phyloP scores from a whole-genome alignment of 163 green algal genomes.

The Scenedesmus sp. region DNA sequence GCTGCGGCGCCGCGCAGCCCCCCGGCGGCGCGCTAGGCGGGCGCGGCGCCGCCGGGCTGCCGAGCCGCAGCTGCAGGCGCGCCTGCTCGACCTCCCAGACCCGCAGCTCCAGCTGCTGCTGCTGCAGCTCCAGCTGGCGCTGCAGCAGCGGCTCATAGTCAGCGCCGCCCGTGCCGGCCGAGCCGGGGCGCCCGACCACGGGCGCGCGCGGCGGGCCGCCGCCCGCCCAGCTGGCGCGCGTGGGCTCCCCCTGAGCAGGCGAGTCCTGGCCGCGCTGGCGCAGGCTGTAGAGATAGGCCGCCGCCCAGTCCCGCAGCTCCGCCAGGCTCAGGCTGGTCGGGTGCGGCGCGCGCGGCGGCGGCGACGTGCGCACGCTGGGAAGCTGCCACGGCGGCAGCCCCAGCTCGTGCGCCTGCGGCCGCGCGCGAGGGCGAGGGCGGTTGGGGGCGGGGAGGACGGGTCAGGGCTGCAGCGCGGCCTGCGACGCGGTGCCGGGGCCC shows the following conservation, averaged over 20 bases:
- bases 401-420: constrained; percentile 28
- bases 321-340: constrained; percentile 13
- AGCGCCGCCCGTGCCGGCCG: neutral
- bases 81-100: neutral
- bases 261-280: neutral
- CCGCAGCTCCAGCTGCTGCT: constrained; percentile 18
- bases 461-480: neutral
- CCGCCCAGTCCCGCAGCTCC: constrained; percentile 11
- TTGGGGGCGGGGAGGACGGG: too few species aligned
- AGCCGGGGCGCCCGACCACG: constrained; percentile 18
- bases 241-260: constrained; percentile 26
- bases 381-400: constrained; percentile 35
- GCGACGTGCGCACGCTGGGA: constrained; percentile 16
- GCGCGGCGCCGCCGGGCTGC: too few species aligned
- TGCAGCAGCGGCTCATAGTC: constrained; percentile 28
- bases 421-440: too few species aligned
- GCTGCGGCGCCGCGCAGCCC: neutral
- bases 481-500: neutral
- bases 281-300: constrained; percentile 34
- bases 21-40: too few species aligned
- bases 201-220: neutral
- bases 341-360: neutral
- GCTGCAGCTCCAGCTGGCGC: constrained; percentile 26
- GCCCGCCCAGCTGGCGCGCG: constrained; percentile 19
- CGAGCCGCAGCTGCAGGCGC: neutral